These are phyloP conservation scores for Termitomyces sp. DNA, from an alignment of 768 basidiomycete species.

Conservation along the genomic window DNA sequence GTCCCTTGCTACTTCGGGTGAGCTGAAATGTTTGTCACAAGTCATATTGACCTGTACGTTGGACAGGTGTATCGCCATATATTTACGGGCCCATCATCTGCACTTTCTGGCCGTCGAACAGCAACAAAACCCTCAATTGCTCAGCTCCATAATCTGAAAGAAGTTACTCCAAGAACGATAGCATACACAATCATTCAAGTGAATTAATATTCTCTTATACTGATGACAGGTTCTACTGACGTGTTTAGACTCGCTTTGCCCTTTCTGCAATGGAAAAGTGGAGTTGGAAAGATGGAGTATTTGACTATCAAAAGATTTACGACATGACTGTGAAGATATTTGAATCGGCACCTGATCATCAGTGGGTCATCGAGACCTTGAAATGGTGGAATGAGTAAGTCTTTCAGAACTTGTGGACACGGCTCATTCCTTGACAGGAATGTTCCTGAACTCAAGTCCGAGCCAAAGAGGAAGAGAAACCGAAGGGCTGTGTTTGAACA, in stretches of 20 bases:
- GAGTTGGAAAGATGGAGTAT: neutral
- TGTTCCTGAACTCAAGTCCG: too few relatives aligned
- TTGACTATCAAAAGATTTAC: neutral
- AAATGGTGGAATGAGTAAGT: neutral
- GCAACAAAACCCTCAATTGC: neutral
- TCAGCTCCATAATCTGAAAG: neutral
- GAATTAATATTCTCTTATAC: too few relatives aligned
- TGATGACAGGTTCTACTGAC: too few relatives aligned
- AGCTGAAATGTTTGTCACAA: neutral
- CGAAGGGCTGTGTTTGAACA: too few relatives aligned
- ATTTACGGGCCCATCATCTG: neutral
- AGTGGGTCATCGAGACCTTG: neutral
- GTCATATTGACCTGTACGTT: neutral
- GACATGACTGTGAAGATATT: neutral
- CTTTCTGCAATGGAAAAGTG: neutral
- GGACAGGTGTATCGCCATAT: neutral
- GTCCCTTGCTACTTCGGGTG: neutral
- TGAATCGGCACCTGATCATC: neutral
- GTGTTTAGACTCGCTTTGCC: too few relatives aligned
- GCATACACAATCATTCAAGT: too few relatives aligned
- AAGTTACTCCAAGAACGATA: neutral
- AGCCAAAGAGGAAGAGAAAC: too few relatives aligned
- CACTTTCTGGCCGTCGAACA: neutral
- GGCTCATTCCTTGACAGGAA: neutral
- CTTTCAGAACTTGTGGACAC: neutral